Evolutionary conservation across 2,329 filamentous ascomycete genomes (phyloP), one percentile per base, ranked within the genome.

Genomic region (Aureobasidium leucospermi): DNA sequence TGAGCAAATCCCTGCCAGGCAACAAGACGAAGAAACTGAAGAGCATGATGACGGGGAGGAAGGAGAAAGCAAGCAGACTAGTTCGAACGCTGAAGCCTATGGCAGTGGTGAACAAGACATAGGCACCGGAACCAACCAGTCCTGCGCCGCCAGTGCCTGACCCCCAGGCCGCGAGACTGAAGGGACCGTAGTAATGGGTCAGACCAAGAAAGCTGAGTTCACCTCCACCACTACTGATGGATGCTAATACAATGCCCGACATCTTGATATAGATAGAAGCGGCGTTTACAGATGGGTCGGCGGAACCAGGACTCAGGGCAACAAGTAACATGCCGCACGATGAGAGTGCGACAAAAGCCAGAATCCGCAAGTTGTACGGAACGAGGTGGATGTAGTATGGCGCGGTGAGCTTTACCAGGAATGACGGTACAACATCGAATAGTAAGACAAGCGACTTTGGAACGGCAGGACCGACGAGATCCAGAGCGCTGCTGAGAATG

Each of bases 391-490:
- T 96, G 67, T 96, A 93, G 79, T 97, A 96, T 0, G 94, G 94
- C 0, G 90, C 90, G 68, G 90, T 77, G 51, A 97, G 82, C 73
- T 97, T 97, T 53, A 88, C 89, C 58, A 89, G 73, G 74, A 99
- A 96, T 10, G 89, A 91, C 1, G 94, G 94, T 23, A 96, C 79
- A 58, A 97, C 90, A 72, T 96, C 91, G 71, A 91, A 91, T 63
- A 97, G 88, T 58, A 97, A 86, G 59, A 99, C 93, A 60, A 95
- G 83, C 66, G 89, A 90, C 73, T 97, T 97, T 52, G 94, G 94
- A 1, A 96, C 81, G 64, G 79, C 73, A 34, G 89, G 87, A 38
- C 93, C 93, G 67, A 97, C 94, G 63, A 99, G 88, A 69, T 99
- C 94, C 68, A 96, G 88, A 3, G 94, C 94, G 38, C 94, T 89